Conservation (phyloP, 148 eudicot genomes). For the Spergularia bocconei region DNA sequence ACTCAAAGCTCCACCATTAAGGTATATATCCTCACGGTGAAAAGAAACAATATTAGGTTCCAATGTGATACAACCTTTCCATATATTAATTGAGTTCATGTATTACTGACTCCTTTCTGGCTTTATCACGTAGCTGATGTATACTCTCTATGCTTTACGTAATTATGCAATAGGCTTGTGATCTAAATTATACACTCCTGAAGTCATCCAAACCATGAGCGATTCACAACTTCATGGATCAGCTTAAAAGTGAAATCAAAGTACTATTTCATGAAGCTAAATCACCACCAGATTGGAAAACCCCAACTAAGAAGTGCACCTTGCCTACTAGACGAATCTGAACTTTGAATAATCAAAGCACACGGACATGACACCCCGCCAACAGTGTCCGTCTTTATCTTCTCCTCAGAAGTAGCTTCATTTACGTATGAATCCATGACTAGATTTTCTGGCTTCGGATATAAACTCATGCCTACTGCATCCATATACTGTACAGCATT, state of each 20-base stretch:
- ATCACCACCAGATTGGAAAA: neutral
- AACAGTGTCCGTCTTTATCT: neutral
- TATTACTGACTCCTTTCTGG: neutral
- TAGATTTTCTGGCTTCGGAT: neutral
- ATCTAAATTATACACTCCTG: neutral
- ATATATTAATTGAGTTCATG: neutral
- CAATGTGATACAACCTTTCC: neutral
- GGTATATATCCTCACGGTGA: neutral
- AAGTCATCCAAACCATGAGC: neutral
- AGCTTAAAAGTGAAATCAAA: neutral
- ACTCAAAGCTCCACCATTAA: neutral
- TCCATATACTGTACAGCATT: neutral
- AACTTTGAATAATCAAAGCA: neutral
- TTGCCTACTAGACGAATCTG: neutral
- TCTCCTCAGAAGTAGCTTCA: neutral
- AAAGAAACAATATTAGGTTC: neutral
- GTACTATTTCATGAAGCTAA: neutral
- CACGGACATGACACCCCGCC: neutral
- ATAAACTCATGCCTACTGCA: neutral
- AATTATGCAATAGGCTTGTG: neutral
- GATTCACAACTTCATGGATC: neutral
- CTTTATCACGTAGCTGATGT: neutral
- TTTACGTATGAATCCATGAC: neutral
- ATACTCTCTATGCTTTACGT: neutral
- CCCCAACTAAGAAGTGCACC: slow-evolving; percentile 1